Percentiles rank a stretch among this genome's conserved stretches.
These are phyloP conservation scores for Tolypocladium amazonense DNA, from an alignment of 2,329 filamentous ascomycete species.

Conservation along the genomic window DNA sequence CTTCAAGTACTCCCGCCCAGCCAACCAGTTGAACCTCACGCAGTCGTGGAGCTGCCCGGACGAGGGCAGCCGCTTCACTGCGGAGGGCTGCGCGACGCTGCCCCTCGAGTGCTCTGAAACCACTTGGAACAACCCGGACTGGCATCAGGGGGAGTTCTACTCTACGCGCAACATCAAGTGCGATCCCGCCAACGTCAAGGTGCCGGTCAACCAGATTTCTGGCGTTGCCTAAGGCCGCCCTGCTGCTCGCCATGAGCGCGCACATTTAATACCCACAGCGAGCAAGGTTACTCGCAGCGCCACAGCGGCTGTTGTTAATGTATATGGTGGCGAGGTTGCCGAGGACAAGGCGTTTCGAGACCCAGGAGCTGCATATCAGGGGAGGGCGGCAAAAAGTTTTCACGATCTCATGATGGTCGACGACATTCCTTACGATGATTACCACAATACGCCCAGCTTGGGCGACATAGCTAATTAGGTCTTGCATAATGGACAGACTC, in stretches of 20 bases:
- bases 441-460: neutral
- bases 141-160: constrained; percentile 20
- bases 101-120: constrained; percentile 18
- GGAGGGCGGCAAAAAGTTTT: neutral
- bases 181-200: constrained; percentile 11
- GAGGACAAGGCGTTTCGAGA: neutral
- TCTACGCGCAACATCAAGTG: constrained; percentile 17
- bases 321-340: neutral
- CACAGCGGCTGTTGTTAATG: neutral
- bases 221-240: constrained; percentile 12
- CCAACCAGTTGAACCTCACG: constrained; percentile 27
- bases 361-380: neutral
- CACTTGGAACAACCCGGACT: constrained; percentile 17
- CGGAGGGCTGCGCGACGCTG: constrained; percentile 14
- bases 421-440: constrained; percentile 8
- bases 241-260: neutral
- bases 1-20: constrained; percentile 31
- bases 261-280: neutral
- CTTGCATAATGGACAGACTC: neutral
- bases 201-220: constrained; percentile 14
- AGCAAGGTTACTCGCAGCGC: neutral
- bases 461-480: neutral
- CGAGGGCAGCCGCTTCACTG: constrained; percentile 21
- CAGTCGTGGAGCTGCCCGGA: constrained; percentile 39
- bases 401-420: constrained; percentile 1